These are phyloP conservation scores for Penicillium chermesinum DNA, from an alignment of 495 filamentous ascomycete species.

Conservation along the genomic window DNA sequence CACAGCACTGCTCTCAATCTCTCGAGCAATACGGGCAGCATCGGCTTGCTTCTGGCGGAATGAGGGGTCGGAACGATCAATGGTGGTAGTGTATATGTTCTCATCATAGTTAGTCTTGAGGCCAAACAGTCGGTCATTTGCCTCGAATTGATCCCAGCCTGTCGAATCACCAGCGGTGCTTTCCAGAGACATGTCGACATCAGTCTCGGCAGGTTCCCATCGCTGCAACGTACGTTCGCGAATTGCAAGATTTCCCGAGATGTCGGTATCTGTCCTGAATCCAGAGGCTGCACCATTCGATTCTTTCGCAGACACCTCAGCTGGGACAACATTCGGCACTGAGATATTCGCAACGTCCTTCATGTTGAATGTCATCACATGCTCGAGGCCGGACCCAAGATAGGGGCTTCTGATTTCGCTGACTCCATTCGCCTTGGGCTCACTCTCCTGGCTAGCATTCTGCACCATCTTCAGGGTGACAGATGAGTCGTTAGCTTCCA, in stretches of 20 bases:
- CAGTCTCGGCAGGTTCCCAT: constrained; percentile 70
- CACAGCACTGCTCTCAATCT: constrained; percentile 70
- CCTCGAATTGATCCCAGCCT: constrained; percentile 92
- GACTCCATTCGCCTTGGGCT: constrained; percentile 52
- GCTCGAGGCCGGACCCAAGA: constrained; percentile 57
- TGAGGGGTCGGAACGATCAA: constrained; percentile 74
- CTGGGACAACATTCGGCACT: constrained; percentile 50
- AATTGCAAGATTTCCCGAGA: constrained; percentile 64
- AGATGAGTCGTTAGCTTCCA: constrained; percentile 53
- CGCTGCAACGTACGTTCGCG: constrained; percentile 75
- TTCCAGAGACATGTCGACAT: constrained; percentile 66
- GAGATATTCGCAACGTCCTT: constrained; percentile 69
- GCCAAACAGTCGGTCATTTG: constrained; percentile 82
- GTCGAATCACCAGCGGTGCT: constrained; percentile 34
- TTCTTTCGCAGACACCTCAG: constrained; percentile 47
- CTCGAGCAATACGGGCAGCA: constrained; percentile 78
- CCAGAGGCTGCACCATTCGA: constrained; percentile 63
- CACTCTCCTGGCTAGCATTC: constrained; percentile 47
- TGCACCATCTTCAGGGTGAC: constrained; percentile 82
- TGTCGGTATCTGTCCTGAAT: constrained; percentile 86
- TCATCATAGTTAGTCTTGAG: constrained; percentile 85
- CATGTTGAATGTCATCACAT: constrained; percentile 72
- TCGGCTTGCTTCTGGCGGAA: constrained; percentile 71
- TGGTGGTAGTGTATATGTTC: constrained; percentile 85
- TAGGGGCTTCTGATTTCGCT: constrained; percentile 48